These are phyloP conservation scores for Capronia americana DNA, from an alignment of 2,329 filamentous ascomycete genomes.

Conservation along the genomic window DNA sequence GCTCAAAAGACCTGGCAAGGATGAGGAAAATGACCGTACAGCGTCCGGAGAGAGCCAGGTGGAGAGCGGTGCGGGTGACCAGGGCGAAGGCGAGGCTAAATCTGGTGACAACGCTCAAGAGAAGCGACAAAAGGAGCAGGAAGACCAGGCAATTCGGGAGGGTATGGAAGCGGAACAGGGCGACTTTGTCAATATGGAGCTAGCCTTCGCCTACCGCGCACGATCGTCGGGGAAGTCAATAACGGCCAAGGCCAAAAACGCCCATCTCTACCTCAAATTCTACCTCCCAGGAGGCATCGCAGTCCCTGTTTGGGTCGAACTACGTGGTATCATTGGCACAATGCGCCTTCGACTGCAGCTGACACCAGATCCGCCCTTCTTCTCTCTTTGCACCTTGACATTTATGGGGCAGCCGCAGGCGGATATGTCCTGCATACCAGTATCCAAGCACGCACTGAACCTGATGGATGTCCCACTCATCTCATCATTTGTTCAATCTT, in stretches of 20 bases:
- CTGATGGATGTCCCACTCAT: slow-evolving; percentile 78
- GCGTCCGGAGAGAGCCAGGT: slow-evolving; percentile 48
- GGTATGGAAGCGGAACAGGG: slow-evolving; percentile 79
- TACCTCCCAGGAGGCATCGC: slow-evolving; percentile 66
- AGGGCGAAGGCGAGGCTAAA: slow-evolving; percentile 52
- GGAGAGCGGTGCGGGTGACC: slow-evolving; percentile 42
- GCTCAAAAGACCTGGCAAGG: slow-evolving; percentile 47
- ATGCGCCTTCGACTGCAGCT: slow-evolving; percentile 73
- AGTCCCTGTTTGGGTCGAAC: slow-evolving; percentile 74
- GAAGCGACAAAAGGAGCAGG: slow-evolving; percentile 47
- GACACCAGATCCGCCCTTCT: slow-evolving; percentile 77
- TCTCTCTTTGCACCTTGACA: slow-evolving; percentile 74
- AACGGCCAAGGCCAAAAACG: slow-evolving; percentile 70
- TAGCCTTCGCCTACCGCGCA: slow-evolving; percentile 75
- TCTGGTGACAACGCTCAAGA: slow-evolving; percentile 46
- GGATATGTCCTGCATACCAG: slow-evolving; percentile 71
- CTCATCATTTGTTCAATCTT: slow-evolving; percentile 75
- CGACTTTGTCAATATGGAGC: slow-evolving; percentile 77
- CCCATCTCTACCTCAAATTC: slow-evolving; percentile 74
- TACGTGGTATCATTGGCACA: slow-evolving; percentile 73
- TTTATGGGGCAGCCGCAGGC: slow-evolving; percentile 78
- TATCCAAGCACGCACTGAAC: slow-evolving; percentile 72
- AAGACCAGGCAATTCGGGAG: slow-evolving; percentile 53
- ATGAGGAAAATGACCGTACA: slow-evolving; percentile 58
- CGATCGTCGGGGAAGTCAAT: slow-evolving; percentile 66